Percentiles rank a stretch among this genome's conserved stretches.
These are phyloP conservation scores for Auricularia auricula-judae DNA, from an alignment of 768 basidiomycete genomes.

Conservation along the genomic window DNA sequence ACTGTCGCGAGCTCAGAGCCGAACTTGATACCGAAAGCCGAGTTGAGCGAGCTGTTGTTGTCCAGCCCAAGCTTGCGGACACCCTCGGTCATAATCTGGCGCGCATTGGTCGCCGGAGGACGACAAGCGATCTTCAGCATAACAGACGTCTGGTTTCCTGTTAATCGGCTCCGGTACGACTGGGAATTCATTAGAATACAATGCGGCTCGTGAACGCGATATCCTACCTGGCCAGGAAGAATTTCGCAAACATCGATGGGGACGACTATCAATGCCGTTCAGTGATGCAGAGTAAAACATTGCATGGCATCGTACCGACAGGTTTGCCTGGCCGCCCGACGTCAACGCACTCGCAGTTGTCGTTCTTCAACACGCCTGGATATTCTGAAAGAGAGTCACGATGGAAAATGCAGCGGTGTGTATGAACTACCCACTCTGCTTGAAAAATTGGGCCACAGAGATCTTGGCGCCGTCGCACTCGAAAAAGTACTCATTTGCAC, in stretches of 20 bases:
- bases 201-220: not conserved
- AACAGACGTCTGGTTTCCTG: conserved; percentile 45
- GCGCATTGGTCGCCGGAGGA: conserved; percentile 46
- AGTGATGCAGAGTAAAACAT: not conserved
- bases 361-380: conserved; percentile 35
- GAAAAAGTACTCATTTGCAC: conserved; percentile 41
- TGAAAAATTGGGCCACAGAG: conserved; percentile 55
- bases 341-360: conserved; percentile 46
- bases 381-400: conserved; percentile 35
- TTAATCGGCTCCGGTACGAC: conserved; percentile 45
- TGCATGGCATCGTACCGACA: conserved; percentile 14
- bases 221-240: conserved; percentile 23
- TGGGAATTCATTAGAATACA: not conserved
- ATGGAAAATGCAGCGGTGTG: not conserved
- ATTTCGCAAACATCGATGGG: conserved; percentile 69
- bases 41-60: conserved; percentile 24
- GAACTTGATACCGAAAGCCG: conserved; percentile 51
- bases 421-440: conserved; percentile 34
- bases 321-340: conserved; percentile 36
- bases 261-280: conserved; percentile 17
- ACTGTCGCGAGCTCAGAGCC: conserved; percentile 47
- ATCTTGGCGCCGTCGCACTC: conserved; percentile 42
- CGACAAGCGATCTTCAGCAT: conserved; percentile 68
- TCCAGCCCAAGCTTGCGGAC: conserved; percentile 39
- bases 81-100: conserved; percentile 46